phyloP scores from a whole-genome alignment of 352 stramenopile species.

The Globisporangium irregulare region DNA sequence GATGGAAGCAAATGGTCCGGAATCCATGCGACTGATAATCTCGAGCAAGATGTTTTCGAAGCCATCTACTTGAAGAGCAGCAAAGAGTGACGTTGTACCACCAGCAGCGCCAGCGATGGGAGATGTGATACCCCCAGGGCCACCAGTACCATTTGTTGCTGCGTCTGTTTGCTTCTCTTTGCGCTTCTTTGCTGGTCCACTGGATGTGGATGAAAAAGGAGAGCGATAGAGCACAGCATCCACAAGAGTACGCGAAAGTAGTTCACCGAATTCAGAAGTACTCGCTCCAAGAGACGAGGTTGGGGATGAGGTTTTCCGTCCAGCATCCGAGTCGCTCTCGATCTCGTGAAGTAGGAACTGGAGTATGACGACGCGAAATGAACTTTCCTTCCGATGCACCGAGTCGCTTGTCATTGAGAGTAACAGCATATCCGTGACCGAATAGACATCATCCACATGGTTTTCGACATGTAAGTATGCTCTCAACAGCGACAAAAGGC shows the following conservation, averaged over 20 bases:
- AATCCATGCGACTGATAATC: slow-evolving; percentile 40
- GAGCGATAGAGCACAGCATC: slow-evolving; percentile 40
- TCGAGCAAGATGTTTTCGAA: slow-evolving; percentile 53
- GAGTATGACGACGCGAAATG: slow-evolving; percentile 39
- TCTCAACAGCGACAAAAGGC: slow-evolving; percentile 36
- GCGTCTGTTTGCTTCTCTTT: slow-evolving; percentile 34
- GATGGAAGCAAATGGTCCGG: slow-evolving; percentile 22
- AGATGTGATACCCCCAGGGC: neutral
- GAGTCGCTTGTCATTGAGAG: slow-evolving; percentile 41
- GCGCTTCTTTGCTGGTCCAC: slow-evolving; percentile 23
- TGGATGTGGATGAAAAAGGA: neutral
- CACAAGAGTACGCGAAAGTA: slow-evolving; percentile 34
- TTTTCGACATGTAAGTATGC: slow-evolving; percentile 57
- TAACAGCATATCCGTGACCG: slow-evolving; percentile 42
- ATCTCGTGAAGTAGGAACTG: slow-evolving; percentile 60
- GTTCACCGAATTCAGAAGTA: slow-evolving; percentile 1
- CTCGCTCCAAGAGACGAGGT: neutral
- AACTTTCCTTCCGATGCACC: slow-evolving; percentile 26
- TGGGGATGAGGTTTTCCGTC: neutral
- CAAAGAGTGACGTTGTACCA: neutral
- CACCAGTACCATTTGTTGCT: neutral
- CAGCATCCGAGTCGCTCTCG: slow-evolving; percentile 29
- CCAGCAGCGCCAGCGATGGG: neutral
- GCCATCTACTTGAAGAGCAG: slow-evolving; percentile 23
- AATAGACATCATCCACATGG: slow-evolving; percentile 46